Conservation (phyloP, 768 basidiomycete genomes). For the Suillus plorans region DNA sequence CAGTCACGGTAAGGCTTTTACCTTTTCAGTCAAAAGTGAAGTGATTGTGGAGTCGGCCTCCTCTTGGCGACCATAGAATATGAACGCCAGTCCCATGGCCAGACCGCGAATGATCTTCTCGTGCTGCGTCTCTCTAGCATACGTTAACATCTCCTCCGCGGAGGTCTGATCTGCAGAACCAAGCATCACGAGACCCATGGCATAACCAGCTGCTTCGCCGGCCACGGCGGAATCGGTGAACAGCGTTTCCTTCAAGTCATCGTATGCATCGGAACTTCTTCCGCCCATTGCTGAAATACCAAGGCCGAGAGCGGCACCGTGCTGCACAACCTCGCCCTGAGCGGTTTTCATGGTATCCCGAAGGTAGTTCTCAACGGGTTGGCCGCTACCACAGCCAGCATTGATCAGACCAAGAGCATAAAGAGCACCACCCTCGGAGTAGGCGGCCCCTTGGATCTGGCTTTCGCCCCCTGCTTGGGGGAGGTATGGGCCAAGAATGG, state of each 20-base stretch:
- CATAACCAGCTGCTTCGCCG: slow-evolving; percentile 93
- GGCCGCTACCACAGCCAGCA: slow-evolving; percentile 77
- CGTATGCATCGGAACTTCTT: slow-evolving; percentile 85
- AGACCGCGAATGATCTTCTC: slow-evolving; percentile 99
- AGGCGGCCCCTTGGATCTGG: slow-evolving; percentile 74
- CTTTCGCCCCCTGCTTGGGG: slow-evolving; percentile 78
- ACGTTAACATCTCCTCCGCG: slow-evolving; percentile 92
- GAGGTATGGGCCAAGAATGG: slow-evolving; percentile 91
- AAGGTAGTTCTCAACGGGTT: slow-evolving; percentile 72
- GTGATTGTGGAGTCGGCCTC: slow-evolving; percentile 86
- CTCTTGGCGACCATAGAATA: slow-evolving; percentile 92
- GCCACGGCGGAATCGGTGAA: slow-evolving; percentile 95
- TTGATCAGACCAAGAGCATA: slow-evolving; percentile 95
- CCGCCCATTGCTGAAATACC: slow-evolving; percentile 96
- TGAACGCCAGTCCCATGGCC: slow-evolving; percentile 88
- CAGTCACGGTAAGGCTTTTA: slow-evolving; percentile 29
- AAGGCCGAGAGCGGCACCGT: slow-evolving; percentile 95
- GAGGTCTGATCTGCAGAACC: slow-evolving; percentile 82
- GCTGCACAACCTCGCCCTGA: slow-evolving; percentile 87
- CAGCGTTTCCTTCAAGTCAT: slow-evolving; percentile 83
- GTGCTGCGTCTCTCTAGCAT: slow-evolving; percentile 96
- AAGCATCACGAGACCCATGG: slow-evolving; percentile 98
- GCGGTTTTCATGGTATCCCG: slow-evolving; percentile 74
- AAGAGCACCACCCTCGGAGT: slow-evolving; percentile 94
- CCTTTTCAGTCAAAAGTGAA: slow-evolving; percentile 82